Conservation (phyloP, 257 asterid species). For the Solanum tarapatanum region DNA sequence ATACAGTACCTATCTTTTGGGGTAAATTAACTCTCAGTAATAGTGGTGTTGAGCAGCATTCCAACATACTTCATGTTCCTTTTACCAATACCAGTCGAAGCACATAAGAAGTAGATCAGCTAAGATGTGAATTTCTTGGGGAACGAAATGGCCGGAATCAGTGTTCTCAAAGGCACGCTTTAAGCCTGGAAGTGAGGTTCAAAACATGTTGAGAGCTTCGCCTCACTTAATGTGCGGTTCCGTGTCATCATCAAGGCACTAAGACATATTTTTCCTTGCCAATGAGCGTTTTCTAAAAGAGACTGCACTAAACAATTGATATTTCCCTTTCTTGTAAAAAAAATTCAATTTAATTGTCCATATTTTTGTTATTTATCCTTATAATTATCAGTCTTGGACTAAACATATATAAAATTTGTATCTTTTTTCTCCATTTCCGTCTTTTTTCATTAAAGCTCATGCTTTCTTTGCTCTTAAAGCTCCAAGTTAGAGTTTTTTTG, state of each 20-base stretch:
- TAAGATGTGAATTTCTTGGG: neutral
- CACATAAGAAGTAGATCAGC: neutral
- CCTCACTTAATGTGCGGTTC: neutral
- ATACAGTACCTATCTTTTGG: neutral
- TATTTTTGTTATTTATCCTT: neutral
- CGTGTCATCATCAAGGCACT: neutral
- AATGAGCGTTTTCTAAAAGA: neutral
- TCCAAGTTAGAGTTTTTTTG: neutral
- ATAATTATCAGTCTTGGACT: neutral
- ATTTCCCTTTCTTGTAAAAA: neutral
- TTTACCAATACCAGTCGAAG: neutral
- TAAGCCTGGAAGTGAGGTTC: neutral
- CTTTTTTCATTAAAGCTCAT: neutral
- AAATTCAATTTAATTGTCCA: neutral
- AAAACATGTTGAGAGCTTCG: neutral
- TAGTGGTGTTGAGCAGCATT: neutral
- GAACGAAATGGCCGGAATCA: neutral
- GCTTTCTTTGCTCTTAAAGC: neutral
- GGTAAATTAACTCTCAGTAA: neutral
- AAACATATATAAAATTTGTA: neutral
- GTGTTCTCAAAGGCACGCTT: neutral
- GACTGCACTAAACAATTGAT: neutral
- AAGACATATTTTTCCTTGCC: neutral
- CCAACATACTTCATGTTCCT: neutral
- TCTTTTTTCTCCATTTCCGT: neutral